These are phyloP conservation scores for Trametes versicolor DNA, from an alignment of 1,284 basidiomycete genomes.

Conservation along the genomic window DNA sequence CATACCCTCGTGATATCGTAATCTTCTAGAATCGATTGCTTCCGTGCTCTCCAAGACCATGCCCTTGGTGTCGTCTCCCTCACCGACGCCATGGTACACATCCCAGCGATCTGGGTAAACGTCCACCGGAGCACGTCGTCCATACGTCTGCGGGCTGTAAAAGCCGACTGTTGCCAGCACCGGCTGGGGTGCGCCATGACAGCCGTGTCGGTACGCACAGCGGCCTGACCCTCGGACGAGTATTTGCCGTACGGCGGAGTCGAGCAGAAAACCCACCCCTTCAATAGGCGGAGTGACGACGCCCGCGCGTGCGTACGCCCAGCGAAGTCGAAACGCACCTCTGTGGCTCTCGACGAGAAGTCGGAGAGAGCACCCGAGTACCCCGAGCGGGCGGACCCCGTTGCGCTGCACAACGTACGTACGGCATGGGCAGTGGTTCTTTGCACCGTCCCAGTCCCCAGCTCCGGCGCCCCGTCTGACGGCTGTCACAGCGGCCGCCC, in stretches of 20 bases:
- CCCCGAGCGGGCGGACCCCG: constrained; percentile 12
- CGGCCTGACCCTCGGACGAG: neutral
- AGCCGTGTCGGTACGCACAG: neutral
- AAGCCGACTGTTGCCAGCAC: neutral
- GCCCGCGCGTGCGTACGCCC: neutral
- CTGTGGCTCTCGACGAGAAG: neutral
- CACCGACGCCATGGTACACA: constrained; percentile 7
- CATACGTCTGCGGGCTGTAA: neutral
- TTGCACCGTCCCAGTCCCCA: neutral
- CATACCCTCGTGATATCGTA: constrained; percentile 22
- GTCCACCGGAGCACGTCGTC: neutral
- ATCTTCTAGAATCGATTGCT: constrained; percentile 12
- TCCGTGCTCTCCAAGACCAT: neutral
- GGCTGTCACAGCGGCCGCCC: neutral
- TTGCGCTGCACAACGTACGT: neutral
- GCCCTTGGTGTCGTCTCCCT: constrained; percentile 4
- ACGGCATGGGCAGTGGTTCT: neutral
- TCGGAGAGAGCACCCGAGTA: constrained; percentile 5
- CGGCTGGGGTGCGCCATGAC: constrained; percentile 2
- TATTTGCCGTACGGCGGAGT: neutral
- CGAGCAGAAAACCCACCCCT: neutral
- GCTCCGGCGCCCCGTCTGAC: constrained; percentile 18
- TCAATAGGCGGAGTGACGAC: neutral
- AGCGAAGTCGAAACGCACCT: neutral
- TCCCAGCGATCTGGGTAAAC: constrained; percentile 17